A percentile compares a stretch with the other conserved stretches of the same genome.
These are phyloP conservation scores for Schrenkiella parvula DNA, from an alignment of 345 rosid genomes.

Conservation along the genomic window DNA sequence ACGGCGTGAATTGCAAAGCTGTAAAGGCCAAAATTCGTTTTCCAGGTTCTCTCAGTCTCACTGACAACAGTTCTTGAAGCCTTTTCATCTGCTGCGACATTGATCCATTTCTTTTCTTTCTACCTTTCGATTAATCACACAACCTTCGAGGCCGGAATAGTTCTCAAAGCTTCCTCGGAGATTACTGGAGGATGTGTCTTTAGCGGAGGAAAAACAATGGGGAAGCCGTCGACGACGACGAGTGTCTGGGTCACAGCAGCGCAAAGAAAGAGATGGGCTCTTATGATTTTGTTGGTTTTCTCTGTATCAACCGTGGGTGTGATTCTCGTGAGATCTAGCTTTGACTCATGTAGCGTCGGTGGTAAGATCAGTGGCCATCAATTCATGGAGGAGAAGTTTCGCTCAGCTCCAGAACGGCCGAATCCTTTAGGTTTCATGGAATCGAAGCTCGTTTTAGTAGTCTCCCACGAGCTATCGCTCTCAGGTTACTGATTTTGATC, in stretches of 20 bases:
- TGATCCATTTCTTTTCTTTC: background rate
- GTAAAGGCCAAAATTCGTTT: background rate
- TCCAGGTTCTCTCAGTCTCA: conserved; percentile 1
- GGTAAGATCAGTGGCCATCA: conserved; percentile 12
- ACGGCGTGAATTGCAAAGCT: conserved; percentile 17
- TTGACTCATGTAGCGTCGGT: conserved; percentile 43
- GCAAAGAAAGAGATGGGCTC: conserved; percentile 66
- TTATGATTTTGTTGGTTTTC: conserved; percentile 49
- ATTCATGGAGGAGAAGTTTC: conserved; percentile 14
- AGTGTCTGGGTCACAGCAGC: conserved; percentile 35
- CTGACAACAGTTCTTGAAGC: background rate
- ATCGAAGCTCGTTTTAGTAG: conserved; percentile 73
- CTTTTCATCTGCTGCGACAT: background rate
- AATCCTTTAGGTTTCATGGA: conserved; percentile 76
- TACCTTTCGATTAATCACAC: background rate
- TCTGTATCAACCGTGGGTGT: conserved; percentile 50
- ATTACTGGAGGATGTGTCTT: background rate
- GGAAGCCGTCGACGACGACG: conserved; percentile 47
- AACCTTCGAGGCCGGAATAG: background rate
- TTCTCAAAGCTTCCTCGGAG: background rate
- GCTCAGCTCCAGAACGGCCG: conserved; percentile 8
- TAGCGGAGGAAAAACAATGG: conserved; percentile 33
- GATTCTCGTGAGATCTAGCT: conserved; percentile 54
- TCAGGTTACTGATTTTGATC: conserved; percentile 48
- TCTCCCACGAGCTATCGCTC: conserved; percentile 83